Evolutionary conservation across 352 stramenopile genomes (phyloP).

Genomic region (Phytophthora capsici): DNA sequence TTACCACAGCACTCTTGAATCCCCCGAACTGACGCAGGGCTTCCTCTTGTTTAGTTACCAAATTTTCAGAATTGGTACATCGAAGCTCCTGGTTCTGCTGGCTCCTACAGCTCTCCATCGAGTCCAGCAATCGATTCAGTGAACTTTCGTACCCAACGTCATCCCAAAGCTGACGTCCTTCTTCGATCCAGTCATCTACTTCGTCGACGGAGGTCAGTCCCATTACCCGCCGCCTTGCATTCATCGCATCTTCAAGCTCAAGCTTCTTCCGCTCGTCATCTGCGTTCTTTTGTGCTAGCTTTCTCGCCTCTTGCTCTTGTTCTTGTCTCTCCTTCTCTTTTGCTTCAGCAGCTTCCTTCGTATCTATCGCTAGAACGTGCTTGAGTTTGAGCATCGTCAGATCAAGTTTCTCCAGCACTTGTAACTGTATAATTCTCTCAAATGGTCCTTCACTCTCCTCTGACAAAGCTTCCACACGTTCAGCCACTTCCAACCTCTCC

Average conservation of each 20-base stretch:
- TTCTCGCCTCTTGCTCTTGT: conserved; percentile 11
- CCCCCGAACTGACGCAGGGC: conserved; percentile 18
- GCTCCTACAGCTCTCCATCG: conserved; percentile 15
- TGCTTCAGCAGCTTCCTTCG: conserved; percentile 54
- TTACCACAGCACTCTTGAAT: conserved; percentile 1
- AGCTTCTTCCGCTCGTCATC: conserved; percentile 34
- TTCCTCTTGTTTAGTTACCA: background rate
- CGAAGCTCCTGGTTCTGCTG: background rate
- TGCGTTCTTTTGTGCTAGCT: conserved; percentile 23
- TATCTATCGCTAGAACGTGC: conserved; percentile 56
- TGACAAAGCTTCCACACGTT: conserved; percentile 1
- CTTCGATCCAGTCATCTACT: conserved; percentile 46
- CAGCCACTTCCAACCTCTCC: background rate
- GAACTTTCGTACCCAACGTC: conserved; percentile 2
- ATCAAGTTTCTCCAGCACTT: conserved; percentile 67
- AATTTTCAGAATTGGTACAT: background rate
- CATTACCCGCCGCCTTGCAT: conserved; percentile 55
- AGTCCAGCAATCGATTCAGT: conserved; percentile 17
- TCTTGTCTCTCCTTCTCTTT: conserved; percentile 24
- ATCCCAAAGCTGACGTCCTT: conserved; percentile 23
- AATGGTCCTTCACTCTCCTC: conserved; percentile 17
- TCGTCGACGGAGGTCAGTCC: conserved; percentile 55
- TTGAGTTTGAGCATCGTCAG: conserved; percentile 70
- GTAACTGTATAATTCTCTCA: conserved; percentile 45
- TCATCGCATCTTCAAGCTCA: conserved; percentile 43